Evolutionary conservation across 2,329 filamentous ascomycete species (phyloP).

Genomic region (Elsinoe arachidis): DNA sequence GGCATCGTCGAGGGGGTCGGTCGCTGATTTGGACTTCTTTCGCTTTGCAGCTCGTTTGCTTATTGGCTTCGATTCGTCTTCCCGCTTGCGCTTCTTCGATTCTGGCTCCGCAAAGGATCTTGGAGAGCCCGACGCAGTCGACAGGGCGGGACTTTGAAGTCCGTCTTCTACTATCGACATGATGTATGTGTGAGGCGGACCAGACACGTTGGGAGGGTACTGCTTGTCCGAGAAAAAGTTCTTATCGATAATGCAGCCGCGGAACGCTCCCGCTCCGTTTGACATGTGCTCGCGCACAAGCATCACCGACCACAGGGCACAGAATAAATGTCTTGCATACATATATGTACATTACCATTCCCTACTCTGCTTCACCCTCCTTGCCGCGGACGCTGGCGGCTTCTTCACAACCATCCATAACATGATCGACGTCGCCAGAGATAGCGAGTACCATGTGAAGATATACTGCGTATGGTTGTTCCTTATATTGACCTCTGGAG

Average conservation of each 20-base stretch:
- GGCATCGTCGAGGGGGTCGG: constrained; percentile 56
- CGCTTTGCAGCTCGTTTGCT: constrained; percentile 35
- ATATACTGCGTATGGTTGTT: constrained; percentile 99
- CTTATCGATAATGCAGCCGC: not conserved
- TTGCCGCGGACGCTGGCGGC: constrained; percentile 51
- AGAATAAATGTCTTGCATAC: too few species aligned
- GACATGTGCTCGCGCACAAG: not conserved
- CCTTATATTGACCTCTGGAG: constrained; percentile 81
- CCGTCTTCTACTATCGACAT: constrained; percentile 1
- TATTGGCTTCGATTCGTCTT: constrained; percentile 28
- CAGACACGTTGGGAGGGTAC: not conserved
- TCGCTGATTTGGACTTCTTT: constrained; percentile 49
- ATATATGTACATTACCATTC: constrained; percentile 14
- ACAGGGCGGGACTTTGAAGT: constrained; percentile 4
- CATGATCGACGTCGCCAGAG: constrained; percentile 83
- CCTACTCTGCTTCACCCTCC: constrained; percentile 20
- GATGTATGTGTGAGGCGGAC: not conserved
- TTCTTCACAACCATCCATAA: constrained; percentile 91
- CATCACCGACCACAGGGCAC: too few species aligned
- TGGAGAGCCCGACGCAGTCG: not conserved
- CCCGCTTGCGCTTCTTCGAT: constrained; percentile 35
- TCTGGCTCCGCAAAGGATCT: constrained; percentile 19
- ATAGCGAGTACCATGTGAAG: constrained; percentile 92
- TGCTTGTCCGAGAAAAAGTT: not conserved
- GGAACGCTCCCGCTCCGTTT: not conserved